Percentiles rank a stretch among this genome's conserved stretches.
phyloP scores from a whole-genome alignment of 1,284 basidiomycete genomes.

The Malassezia equina region DNA sequence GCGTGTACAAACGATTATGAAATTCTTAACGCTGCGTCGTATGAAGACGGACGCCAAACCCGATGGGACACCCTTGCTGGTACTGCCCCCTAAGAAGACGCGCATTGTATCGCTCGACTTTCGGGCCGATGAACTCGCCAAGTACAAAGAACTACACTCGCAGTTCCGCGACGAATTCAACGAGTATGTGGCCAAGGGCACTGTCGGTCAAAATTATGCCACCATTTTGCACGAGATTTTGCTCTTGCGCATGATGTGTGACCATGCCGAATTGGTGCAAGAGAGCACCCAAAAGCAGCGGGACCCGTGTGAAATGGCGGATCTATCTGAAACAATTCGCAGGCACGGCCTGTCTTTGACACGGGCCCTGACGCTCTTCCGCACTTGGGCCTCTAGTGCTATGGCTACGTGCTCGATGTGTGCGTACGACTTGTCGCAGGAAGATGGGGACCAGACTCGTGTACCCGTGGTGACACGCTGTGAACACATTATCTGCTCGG shows the following conservation, averaged over 20 bases:
- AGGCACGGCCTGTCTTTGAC: slow-evolving; percentile 67
- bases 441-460: slow-evolving; percentile 49
- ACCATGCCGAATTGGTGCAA: slow-evolving; percentile 82
- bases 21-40: slow-evolving; percentile 84
- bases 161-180: slow-evolving; percentile 82
- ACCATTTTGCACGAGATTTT: slow-evolving; percentile 77
- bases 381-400: slow-evolving; percentile 69
- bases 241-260: slow-evolving; percentile 82
- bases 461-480: slow-evolving; percentile 65
- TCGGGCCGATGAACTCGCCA: slow-evolving; percentile 66
- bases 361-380: slow-evolving; percentile 69
- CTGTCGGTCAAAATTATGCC: slow-evolving; percentile 88
- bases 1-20: slow-evolving; percentile 93
- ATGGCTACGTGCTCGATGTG: slow-evolving; percentile 82
- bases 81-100: slow-evolving; percentile 70
- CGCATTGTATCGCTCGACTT: slow-evolving; percentile 76
- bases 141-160: slow-evolving; percentile 78
- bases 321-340: slow-evolving; percentile 56
- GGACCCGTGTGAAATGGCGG: slow-evolving; percentile 50
- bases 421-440: slow-evolving; percentile 58
- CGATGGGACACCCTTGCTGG: slow-evolving; percentile 72
- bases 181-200: slow-evolving; percentile 73
- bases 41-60: slow-evolving; percentile 80
- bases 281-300: slow-evolving; percentile 36
- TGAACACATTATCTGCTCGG: slow-evolving; percentile 67